These are phyloP conservation scores for Barnettozyma sp. DNA, from an alignment of 805 yeast genomes.

Conservation along the genomic window DNA sequence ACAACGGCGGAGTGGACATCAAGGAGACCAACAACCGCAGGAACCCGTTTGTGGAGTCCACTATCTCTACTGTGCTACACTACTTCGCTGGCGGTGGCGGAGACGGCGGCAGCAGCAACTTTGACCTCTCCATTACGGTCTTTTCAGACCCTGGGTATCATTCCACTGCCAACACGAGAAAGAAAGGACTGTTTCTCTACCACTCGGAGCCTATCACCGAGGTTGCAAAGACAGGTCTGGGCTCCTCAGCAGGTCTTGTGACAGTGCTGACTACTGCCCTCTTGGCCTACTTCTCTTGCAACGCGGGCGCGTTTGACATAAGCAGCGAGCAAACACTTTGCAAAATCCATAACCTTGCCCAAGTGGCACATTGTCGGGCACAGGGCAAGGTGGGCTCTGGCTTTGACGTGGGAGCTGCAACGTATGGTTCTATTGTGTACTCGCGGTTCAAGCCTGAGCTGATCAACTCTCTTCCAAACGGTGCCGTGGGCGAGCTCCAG, in stretches of 20 bases:
- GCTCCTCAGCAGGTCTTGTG: slow-evolving; percentile 92
- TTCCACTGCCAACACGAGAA: slow-evolving; percentile 53
- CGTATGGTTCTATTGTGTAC: slow-evolving; percentile 82
- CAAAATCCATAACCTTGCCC: slow-evolving; percentile 76
- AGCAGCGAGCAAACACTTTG: slow-evolving; percentile 20
- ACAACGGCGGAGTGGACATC: slow-evolving; percentile 14
- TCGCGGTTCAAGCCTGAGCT: slow-evolving; percentile 60
- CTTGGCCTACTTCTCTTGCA: slow-evolving; percentile 37
- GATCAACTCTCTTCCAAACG: slow-evolving; percentile 31
- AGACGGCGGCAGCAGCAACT: too few relatives aligned
- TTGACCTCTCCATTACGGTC: slow-evolving; percentile 43
- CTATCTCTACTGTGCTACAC: slow-evolving; percentile 47
- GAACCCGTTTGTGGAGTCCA: slow-evolving; percentile 74
- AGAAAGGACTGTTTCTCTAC: slow-evolving; percentile 42
- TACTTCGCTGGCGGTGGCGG: too few relatives aligned
- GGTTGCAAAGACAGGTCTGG: slow-evolving; percentile 91
- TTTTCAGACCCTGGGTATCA: slow-evolving; percentile 89
- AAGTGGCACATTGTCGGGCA: slow-evolving; percentile 86
- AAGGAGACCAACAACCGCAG: slow-evolving; percentile 28
- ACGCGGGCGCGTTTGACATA: slow-evolving; percentile 32
- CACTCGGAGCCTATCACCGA: slow-evolving; percentile 55
- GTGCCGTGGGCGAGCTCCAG: slow-evolving; percentile 21
- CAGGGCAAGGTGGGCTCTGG: slow-evolving; percentile 96
- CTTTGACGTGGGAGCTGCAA: slow-evolving; percentile 94
- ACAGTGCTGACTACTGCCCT: slow-evolving; percentile 72